These are phyloP conservation scores for Aleurites moluccanus DNA, from an alignment of 441 rosid genomes.

Conservation along the genomic window DNA sequence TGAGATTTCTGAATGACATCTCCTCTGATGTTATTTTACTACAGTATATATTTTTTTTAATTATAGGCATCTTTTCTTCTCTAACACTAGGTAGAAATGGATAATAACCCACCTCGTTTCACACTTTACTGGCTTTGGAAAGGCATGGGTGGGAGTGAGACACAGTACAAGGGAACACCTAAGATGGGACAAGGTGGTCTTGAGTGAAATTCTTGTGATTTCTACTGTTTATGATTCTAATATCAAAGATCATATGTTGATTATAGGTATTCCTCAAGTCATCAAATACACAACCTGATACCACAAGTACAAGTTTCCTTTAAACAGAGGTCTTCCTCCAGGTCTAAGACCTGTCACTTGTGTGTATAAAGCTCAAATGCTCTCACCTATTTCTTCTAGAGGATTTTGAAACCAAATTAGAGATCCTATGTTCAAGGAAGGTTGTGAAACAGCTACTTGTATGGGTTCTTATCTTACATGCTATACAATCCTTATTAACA, in stretches of 20 bases:
- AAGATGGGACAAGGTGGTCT: background rate
- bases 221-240: background rate
- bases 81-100: background rate
- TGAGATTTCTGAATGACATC: background rate
- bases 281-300: background rate
- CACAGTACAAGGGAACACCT: background rate
- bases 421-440: background rate
- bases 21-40: background rate
- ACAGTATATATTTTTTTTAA: no score
- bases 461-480: background rate
- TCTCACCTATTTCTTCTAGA: background rate
- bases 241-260: background rate
- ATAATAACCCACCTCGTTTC: background rate
- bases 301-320: background rate
- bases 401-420: background rate
- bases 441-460: background rate
- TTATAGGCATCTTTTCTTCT: no score
- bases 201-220: background rate
- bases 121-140: background rate
- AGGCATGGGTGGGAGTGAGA: background rate
- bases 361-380: background rate
- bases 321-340: background rate
- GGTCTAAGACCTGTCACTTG: background rate
- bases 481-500: background rate
- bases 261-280: background rate